Conservation (phyloP, 2,329 filamentous ascomycete genomes). For the Trichoderma koningiopsis region DNA sequence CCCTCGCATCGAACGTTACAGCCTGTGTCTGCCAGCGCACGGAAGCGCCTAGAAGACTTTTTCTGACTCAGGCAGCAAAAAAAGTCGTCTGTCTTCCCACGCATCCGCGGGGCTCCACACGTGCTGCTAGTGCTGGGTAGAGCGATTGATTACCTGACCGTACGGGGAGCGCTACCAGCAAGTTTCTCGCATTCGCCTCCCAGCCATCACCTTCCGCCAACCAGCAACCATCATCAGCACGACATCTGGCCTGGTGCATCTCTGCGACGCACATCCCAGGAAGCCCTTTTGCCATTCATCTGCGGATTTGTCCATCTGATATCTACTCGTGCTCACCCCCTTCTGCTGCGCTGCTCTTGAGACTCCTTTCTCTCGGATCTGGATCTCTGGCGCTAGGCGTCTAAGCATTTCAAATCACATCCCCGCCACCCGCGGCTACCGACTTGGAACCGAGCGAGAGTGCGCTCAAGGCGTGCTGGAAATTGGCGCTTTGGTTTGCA, state of each 20-base stretch:
- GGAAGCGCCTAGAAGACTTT: constrained; percentile 36
- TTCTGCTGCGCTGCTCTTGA: neutral
- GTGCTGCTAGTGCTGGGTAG: neutral
- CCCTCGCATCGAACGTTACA: neutral
- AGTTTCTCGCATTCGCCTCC: constrained; percentile 21
- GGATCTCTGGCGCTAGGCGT: constrained; percentile 13
- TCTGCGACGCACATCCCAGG: constrained; percentile 4
- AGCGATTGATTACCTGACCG: neutral
- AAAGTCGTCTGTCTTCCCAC: neutral
- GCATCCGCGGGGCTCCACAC: constrained; percentile 22
- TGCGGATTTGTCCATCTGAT: neutral
- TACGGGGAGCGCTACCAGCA: constrained; percentile 1
- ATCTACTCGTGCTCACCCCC: constrained; percentile 1
- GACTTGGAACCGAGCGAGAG: neutral
- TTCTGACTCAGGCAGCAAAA: constrained; percentile 42
- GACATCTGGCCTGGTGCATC: constrained; percentile 1
- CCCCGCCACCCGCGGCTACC: constrained; percentile 22
- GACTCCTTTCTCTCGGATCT: neutral
- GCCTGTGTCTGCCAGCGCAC: constrained; percentile 12
- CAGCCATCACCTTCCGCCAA: constrained; percentile 19
- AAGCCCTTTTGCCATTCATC: neutral
- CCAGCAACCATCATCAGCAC: constrained; percentile 24
- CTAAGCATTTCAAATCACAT: constrained; percentile 24
- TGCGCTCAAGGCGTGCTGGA: neutral
- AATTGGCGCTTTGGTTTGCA: constrained; percentile 1